Conservation (phyloP, 352 stramenopile genomes). For the Thalassiosira livingstoniorum region DNA sequence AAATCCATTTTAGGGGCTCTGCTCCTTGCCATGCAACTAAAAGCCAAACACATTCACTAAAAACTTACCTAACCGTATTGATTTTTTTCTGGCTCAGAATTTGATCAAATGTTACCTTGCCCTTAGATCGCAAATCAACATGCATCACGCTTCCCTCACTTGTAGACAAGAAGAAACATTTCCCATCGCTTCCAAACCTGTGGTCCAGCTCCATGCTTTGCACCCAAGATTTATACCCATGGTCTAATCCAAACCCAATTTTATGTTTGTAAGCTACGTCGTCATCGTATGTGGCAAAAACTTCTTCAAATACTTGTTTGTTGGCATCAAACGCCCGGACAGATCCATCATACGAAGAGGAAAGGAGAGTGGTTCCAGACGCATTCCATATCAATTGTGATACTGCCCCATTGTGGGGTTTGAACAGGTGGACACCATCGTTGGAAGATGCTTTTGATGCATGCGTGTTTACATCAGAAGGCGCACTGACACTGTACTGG, state of each 20-base stretch:
- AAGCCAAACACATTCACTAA: too few relatives aligned
- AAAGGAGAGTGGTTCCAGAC: constrained; percentile 61
- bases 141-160: constrained; percentile 75
- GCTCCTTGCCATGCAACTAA: too few relatives aligned
- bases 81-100: constrained; percentile 80
- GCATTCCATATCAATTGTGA: constrained; percentile 67
- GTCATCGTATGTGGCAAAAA: constrained; percentile 82
- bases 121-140: constrained; percentile 68
- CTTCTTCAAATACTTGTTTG: constrained; percentile 67
- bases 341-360: constrained; percentile 76
- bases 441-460: constrained; percentile 9
- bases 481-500: constrained; percentile 23
- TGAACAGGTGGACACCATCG: constrained; percentile 72
- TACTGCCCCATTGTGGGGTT: constrained; percentile 63
- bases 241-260: constrained; percentile 65
- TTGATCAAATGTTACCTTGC: constrained; percentile 73
- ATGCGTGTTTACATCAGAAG: neutral
- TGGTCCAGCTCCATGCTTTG: constrained; percentile 73
- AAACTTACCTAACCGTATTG: constrained; percentile 78
- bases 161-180: constrained; percentile 79
- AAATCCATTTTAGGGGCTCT: too few relatives aligned
- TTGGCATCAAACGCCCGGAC: constrained; percentile 70
- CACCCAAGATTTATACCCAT: constrained; percentile 69
- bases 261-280: constrained; percentile 59
- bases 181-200: constrained; percentile 50